Evolutionary conservation across 257 asterid genomes (phyloP), one percentile per base, ranked within the genome.

Genomic region (Handroanthus guayacan): DNA sequence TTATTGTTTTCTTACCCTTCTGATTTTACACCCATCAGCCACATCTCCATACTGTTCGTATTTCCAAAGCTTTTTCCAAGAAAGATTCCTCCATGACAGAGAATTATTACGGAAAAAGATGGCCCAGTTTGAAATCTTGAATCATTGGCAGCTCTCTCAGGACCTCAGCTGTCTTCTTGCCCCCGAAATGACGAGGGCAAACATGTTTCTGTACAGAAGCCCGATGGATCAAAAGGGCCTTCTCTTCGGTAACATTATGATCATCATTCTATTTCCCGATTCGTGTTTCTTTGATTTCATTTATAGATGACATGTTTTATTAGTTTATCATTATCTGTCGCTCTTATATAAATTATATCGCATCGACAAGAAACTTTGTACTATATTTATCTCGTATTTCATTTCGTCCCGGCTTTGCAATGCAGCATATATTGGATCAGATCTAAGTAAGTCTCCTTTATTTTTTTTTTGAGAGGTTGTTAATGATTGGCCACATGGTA

Each of bases 11-110:
- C 75, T 57, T 70, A 39, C 69, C 72, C 72, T 72, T 56, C 52
- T 54, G 72, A 72, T 66, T 62, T 62, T 67, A 81, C 76, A 82
- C 83, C 65, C 80, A 76, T 69, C 51, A 51, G 65, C 76, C 77
- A 79, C 74, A 76, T 57, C 69, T 74, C 60, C 6, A 72, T 76
- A 74, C 79, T 57, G 72, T 71, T 74, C 81, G 77, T 74, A 69
- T 82, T 82, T 78, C 75, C 85, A 25, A 77, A 78, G 83, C 82
- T 75, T 52, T 83, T 77, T 79, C 63, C 76, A 58, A 80, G 79
- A 74, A 86, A 86, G 88, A 92, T 85, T 86, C 84, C 85, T 82
- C 75, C 62, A 48, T 68, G 80, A 81, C 81, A 79, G 89, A 74
- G 68, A 74, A 64, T 76, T 69, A 75, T 62, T 69, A 78, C 34